Evolutionary conservation across 2,329 filamentous ascomycete genomes (phyloP).

Genomic region (Colletotrichum orchidophilum): DNA sequence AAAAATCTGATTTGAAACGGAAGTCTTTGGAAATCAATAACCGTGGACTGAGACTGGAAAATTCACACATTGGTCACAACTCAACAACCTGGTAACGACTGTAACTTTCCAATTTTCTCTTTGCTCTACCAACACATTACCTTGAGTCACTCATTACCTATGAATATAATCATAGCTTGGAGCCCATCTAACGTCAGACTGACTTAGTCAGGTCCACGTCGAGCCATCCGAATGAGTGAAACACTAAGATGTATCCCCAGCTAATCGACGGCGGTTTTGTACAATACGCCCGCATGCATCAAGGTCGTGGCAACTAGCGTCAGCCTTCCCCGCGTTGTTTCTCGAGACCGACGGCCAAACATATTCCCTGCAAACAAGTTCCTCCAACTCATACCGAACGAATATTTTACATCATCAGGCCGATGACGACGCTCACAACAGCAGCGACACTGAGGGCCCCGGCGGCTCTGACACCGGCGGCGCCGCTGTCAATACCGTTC

Average conservation of each 20-base stretch:
- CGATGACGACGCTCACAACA: slow-evolving; percentile 20
- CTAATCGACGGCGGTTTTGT: slow-evolving; percentile 12
- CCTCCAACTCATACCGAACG: background rate
- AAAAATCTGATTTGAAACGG: background rate
- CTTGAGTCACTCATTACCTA: slow-evolving; percentile 27
- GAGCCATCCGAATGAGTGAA: slow-evolving; percentile 27
- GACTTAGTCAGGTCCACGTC: slow-evolving; percentile 19
- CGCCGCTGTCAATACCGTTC: slow-evolving; percentile 28
- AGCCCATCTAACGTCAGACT: slow-evolving; percentile 15
- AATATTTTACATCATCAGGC: slow-evolving; percentile 23
- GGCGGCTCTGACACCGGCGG: slow-evolving; percentile 14
- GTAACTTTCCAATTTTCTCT: slow-evolving; percentile 28
- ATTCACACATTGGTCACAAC: background rate
- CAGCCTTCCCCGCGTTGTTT: slow-evolving; percentile 4
- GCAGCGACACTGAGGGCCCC: slow-evolving; percentile 26
- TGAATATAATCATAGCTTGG: slow-evolving; percentile 26
- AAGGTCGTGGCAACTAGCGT: slow-evolving; percentile 5
- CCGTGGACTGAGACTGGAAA: background rate
- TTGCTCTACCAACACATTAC: slow-evolving; percentile 28
- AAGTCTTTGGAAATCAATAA: background rate
- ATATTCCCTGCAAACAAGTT: background rate
- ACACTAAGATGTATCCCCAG: slow-evolving; percentile 19
- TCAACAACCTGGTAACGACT: slow-evolving; percentile 24
- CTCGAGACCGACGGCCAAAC: slow-evolving; percentile 5
- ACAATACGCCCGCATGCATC: slow-evolving; percentile 14